Base-by-base conservation (phyloP, 2,329 filamentous ascomycete species). In the Thermothelomyces thermophilus region DNA sequence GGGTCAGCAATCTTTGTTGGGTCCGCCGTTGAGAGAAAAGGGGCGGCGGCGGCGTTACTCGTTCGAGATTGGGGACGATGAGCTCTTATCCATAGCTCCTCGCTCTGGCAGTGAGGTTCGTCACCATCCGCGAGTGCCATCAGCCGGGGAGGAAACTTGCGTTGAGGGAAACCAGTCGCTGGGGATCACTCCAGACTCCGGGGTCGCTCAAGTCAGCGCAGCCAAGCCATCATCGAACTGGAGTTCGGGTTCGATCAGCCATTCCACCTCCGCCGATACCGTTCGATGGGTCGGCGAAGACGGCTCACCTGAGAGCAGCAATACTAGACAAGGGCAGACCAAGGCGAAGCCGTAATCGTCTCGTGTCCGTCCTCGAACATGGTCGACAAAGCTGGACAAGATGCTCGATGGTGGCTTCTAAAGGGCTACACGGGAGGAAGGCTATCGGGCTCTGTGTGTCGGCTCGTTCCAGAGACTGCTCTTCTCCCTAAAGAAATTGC, bases 221-320 rank as follows among this genome's bases (percentile, higher is more conserved):
- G n/a, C 17, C 3, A 34, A 9, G 6, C 28, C 19, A 11, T 8
- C 28, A 26, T 17, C 36, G 2, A 19, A 11, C 24, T 22, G n/a
- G 5, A 31, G 11, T 17, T 35, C 46, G 19, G 22, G 16, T 5
- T 35, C 33, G 5, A 20, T 46, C 8, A 46, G 22, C 13, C 40
- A 37, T n/a, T 43, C 46, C 2, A 33, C 16, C 2, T 49, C 46
- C 5, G 37, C 34, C 4, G 24, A 41, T 10, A 43, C 46, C 1
- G 33, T 49, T 17, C 36, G 17, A 22, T 49, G 46, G 46, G 40
- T 49, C 16, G 46, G 41, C 4, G 28, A 43, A 9, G 30, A 17
- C n/a, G 11, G 11, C 13, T 3, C 35, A 5, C 19, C 11, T 3
- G 19, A n/a, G 13, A 19, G 19, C 11, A 24, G 20, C 7, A 24